phyloP scores from a whole-genome alignment of 2,329 filamentous ascomycete genomes.

The Pseudogymnoascus verrucosus region DNA sequence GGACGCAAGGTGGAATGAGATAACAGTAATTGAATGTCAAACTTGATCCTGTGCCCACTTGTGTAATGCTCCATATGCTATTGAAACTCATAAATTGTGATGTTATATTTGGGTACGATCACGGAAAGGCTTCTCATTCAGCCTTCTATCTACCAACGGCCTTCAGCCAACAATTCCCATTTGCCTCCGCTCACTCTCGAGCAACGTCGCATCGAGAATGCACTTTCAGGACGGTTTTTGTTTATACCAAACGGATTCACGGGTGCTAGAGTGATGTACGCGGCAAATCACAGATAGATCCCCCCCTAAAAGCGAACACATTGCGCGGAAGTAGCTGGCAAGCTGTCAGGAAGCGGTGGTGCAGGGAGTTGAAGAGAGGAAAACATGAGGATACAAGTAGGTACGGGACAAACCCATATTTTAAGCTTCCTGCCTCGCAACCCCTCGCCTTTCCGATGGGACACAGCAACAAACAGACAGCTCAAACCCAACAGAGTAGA shows the following conservation, averaged over 20 bases:
- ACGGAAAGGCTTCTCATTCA: background rate
- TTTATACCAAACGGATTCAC: background rate
- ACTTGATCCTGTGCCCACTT: background rate
- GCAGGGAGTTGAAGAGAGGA: background rate
- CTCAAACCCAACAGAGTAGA: background rate
- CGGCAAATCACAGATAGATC: background rate
- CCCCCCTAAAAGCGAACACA: background rate
- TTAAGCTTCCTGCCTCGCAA: background rate
- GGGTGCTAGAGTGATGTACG: background rate
- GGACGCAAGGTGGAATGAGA: background rate
- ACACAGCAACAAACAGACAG: background rate
- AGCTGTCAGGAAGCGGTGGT: background rate
- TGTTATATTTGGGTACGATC: background rate
- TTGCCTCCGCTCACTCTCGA: background rate
- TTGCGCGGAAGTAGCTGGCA: background rate
- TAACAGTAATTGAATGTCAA: background rate
- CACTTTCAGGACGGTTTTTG: background rate
- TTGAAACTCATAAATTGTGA: background rate
- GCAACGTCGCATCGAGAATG: too few species aligned
- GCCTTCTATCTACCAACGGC: background rate
- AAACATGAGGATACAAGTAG: background rate
- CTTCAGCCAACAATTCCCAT: background rate
- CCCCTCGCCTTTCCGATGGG: background rate
- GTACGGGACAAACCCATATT: background rate
- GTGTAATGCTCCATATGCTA: background rate